A percentile compares a stretch with the other conserved stretches of the same genome.
phyloP scores from a whole-genome alignment of 139 green algal genomes.

The Edaphochlamys debaryana region DNA sequence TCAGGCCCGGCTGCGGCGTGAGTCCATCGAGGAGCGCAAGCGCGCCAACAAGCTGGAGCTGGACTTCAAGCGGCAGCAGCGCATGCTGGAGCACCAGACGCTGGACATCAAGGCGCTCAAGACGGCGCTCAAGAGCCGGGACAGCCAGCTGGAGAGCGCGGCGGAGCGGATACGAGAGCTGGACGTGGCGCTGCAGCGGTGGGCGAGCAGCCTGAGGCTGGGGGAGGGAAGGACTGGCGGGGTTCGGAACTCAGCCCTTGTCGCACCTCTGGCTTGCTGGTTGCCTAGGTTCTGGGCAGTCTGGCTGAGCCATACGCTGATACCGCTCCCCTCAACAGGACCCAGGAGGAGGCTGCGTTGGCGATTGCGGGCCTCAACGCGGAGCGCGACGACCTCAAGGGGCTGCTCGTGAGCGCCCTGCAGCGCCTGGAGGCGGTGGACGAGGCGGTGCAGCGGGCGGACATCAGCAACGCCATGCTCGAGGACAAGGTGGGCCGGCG shows the following conservation, averaged over 20 bases:
- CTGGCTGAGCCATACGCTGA: too few species aligned
- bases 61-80: constrained; percentile 45
- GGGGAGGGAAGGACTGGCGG: too few species aligned
- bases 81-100: constrained; percentile 50
- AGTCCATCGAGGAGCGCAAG: constrained; percentile 55
- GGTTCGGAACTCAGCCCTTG: too few species aligned
- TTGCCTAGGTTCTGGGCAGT: too few species aligned
- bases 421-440: constrained; percentile 76
- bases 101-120: constrained; percentile 61
- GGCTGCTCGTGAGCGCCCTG: constrained; percentile 60
- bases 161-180: constrained; percentile 52
- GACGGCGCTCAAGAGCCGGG: constrained; percentile 52
- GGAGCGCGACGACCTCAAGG: constrained; percentile 65
- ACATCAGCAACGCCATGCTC: constrained; percentile 58
- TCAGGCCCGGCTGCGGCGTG: constrained; percentile 63
- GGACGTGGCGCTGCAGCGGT: constrained; percentile 55
- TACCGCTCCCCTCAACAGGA: constrained; percentile 44
- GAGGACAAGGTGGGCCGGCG: constrained; percentile 51
- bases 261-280: too few species aligned
- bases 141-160: constrained; percentile 52
- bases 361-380: constrained; percentile 26
- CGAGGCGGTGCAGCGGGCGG: constrained; percentile 70
- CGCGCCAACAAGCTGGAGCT: constrained; percentile 62
- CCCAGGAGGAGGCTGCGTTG: constrained; percentile 33
- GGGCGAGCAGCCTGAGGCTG: too few species aligned